These are phyloP conservation scores for Citrullus amarus DNA, from an alignment of 306 rosid species.

Conservation along the genomic window DNA sequence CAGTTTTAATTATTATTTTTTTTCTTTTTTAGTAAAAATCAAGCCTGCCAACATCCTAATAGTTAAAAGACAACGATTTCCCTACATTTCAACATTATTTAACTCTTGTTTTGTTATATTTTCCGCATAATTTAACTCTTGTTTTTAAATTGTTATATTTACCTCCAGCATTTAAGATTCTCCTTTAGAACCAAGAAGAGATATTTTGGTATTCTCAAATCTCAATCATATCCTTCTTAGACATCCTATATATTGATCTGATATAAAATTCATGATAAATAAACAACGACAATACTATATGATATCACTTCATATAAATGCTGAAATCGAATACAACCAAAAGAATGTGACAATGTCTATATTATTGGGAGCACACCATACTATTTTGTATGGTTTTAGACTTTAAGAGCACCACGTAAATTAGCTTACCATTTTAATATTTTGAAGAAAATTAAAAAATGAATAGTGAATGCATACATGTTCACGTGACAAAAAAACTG, in stretches of 20 bases:
- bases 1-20: too few species aligned
- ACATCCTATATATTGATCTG: neutral
- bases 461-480: neutral
- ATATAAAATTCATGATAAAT: neutral
- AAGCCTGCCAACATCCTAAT: too few species aligned
- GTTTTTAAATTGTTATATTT: too few species aligned
- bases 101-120: too few species aligned
- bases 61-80: too few species aligned
- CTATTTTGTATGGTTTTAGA: neutral
- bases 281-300: neutral
- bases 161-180: too few species aligned
- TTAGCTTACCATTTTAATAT: neutral
- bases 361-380: neutral
- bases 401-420: neutral
- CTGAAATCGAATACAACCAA: neutral
- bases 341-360: neutral
- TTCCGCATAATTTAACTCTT: too few species aligned
- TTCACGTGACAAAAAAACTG: neutral
- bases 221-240: neutral
- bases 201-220: too few species aligned
- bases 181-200: too few species aligned
- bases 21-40: too few species aligned
- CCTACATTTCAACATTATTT: too few species aligned
- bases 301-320: constrained; percentile 1
- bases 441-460: neutral